A percentile compares a stretch with the other conserved stretches of the same genome.
These are phyloP conservation scores for Biscutella laevigata DNA, from an alignment of 441 rosid genomes.

Conservation along the genomic window DNA sequence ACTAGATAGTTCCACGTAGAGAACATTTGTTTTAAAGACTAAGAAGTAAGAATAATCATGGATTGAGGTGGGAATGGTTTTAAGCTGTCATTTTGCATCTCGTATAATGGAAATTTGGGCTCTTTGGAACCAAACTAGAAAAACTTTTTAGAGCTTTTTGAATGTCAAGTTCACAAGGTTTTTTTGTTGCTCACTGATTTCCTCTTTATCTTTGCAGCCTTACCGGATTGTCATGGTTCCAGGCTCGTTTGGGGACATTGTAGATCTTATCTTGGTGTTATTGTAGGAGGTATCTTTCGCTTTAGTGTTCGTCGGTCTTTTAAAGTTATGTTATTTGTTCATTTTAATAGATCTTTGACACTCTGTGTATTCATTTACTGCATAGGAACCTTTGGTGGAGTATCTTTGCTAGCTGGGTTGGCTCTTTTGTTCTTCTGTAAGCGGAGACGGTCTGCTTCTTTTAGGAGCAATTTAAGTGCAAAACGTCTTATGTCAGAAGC, in stretches of 20 bases:
- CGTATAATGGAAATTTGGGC: too few relatives aligned
- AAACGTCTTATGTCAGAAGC: conserved; percentile 48
- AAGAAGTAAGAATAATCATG: not conserved
- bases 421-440: conserved; percentile 33
- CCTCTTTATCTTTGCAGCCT: conserved; percentile 19
- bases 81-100: too few relatives aligned
- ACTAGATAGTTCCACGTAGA: too few relatives aligned
- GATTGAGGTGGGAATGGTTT: not conserved
- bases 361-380: not conserved
- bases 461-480: conserved; percentile 28
- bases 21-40: not conserved
- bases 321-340: not conserved
- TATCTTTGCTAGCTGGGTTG: conserved; percentile 30
- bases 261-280: conserved; percentile 31
- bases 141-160: too few relatives aligned
- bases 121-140: too few relatives aligned
- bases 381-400: conserved; percentile 43
- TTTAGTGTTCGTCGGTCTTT: not conserved
- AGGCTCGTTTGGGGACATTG: conserved; percentile 42
- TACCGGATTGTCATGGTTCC: conserved; percentile 35
- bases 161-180: too few relatives aligned
- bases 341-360: not conserved
- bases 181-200: not conserved
- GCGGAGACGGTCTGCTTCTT: conserved; percentile 27
- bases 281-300: conserved; percentile 51